These are phyloP conservation scores for Logfia minima DNA, from an alignment of 129 eudicot species.

Conservation along the genomic window DNA sequence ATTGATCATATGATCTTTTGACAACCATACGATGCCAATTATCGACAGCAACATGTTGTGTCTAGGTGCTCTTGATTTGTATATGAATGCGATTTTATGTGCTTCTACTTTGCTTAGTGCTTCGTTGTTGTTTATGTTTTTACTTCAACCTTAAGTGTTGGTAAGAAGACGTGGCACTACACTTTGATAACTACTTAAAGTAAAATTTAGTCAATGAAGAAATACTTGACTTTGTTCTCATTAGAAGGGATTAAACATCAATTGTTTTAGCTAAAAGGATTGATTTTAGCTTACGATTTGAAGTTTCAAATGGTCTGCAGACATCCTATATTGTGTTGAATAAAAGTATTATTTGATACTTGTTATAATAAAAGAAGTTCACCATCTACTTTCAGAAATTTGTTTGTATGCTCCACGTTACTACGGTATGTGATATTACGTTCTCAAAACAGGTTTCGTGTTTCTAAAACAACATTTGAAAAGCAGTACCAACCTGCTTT, in stretches of 20 bases:
- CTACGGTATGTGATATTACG: too few species aligned
- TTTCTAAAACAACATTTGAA: too few species aligned
- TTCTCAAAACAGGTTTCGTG: too few species aligned
- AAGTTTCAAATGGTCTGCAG: not conserved
- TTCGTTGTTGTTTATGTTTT: conserved; percentile 37
- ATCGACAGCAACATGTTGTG: conserved; percentile 33
- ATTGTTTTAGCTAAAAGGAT: not conserved
- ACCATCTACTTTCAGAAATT: too few species aligned
- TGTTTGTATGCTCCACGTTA: too few species aligned
- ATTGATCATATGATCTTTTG: conserved; percentile 26
- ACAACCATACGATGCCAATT: conserved; percentile 33
- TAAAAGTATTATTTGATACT: not conserved
- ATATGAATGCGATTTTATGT: conserved; percentile 21
- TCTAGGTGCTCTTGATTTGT: conserved; percentile 21
- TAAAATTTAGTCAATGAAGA: not conserved
- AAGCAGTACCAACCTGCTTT: too few species aligned
- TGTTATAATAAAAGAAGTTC: too few species aligned
- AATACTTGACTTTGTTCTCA: not conserved
- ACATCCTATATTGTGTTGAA: not conserved
- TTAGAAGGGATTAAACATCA: not conserved
- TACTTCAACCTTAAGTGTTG: conserved; percentile 54
- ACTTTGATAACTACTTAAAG: conserved; percentile 41
- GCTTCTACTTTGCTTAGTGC: conserved; percentile 35
- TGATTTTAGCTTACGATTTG: not conserved
- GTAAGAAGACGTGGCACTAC: conserved; percentile 53